Percentiles rank a stretch among this genome's conserved stretches.
phyloP scores from a whole-genome alignment of 1,284 basidiomycete genomes.

The Rugosomyces carneus region DNA sequence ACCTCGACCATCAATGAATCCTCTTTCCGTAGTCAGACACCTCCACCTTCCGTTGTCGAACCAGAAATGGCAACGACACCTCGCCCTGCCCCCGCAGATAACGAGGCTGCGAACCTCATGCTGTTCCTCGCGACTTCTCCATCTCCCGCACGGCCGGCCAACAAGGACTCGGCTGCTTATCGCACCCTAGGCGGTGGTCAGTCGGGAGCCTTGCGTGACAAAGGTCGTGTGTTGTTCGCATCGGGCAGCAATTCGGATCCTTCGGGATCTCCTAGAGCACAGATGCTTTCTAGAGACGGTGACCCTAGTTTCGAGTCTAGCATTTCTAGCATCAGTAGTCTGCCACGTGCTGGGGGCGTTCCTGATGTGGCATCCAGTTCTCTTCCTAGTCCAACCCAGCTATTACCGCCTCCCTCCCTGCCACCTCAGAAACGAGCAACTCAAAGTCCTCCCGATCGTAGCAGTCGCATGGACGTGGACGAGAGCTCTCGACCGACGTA shows the following conservation, averaged over 20 bases:
- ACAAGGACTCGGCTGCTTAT: slow-evolving; percentile 46
- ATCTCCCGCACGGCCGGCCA: slow-evolving; percentile 60
- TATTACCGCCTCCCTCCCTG: slow-evolving; percentile 30
- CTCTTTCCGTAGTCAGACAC: slow-evolving; percentile 23
- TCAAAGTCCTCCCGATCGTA: slow-evolving; percentile 15
- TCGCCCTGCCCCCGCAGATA: slow-evolving; percentile 49
- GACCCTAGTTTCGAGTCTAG: slow-evolving; percentile 37
- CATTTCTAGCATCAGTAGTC: slow-evolving; percentile 36
- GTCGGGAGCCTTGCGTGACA: slow-evolving; percentile 44
- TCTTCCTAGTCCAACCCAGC: slow-evolving; percentile 20
- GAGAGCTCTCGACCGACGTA: slow-evolving; percentile 24
- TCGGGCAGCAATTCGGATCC: slow-evolving; percentile 26
- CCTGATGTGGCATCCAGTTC: slow-evolving; percentile 13
- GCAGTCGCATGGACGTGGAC: slow-evolving; percentile 20
- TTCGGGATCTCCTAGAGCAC: slow-evolving; percentile 19
- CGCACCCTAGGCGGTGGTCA: slow-evolving; percentile 44
- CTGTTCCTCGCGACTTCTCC: slow-evolving; percentile 76
- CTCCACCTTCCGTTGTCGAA: slow-evolving; percentile 19
- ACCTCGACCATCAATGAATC: slow-evolving; percentile 18
- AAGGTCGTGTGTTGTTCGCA: slow-evolving; percentile 64
- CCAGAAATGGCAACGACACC: slow-evolving; percentile 26
- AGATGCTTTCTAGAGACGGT: slow-evolving; percentile 24
- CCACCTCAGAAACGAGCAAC: slow-evolving; percentile 19
- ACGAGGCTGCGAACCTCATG: slow-evolving; percentile 76
- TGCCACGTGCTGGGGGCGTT: slow-evolving; percentile 23